Evolutionary conservation across 495 filamentous ascomycete species (phyloP), one percentile per base, ranked within the genome.

Genomic region (Tuber indicum): DNA sequence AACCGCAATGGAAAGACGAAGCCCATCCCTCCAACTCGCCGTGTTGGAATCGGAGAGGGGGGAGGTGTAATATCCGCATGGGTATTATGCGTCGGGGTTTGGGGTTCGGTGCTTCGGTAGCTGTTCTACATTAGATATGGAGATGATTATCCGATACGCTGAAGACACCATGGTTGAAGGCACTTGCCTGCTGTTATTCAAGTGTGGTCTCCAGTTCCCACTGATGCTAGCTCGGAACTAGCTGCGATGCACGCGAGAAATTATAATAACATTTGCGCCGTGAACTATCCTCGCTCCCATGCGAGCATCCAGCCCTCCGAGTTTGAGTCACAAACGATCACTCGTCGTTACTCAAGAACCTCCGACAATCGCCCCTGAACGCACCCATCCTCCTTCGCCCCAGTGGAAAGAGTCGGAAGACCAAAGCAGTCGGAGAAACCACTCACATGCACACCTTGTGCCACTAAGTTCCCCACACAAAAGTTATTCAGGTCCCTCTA

Each of bases 271-370:
- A 41, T 41, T 41, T 41, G 39, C 2, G 39, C 39, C 39, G 39
- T 41, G 39, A 41, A 41, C 39, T 41, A 41, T 41, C 49, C 52
- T 26, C 23, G 10, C n/a, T 12, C 23, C 52, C 52, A 58, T 58
- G n/a, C 0, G n/a, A 58, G 26, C 52, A 3, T 26, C 52, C 52
- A 26, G 26, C 52, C 52, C 52, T 12, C 23, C 23, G n/a, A 58
- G n/a, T 14, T 58, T 4, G n/a, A 26, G 52, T 58, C 52, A 58
- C 52, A 12, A 1, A 26, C 23, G 7, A 17, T 58, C 52, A 58
- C 52, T 58, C 52, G 52, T 58, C 12, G 52, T 58, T 58, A 58
- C 52, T 58, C 52, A 58, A 58, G 52, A 58, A 26, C n/a, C 52
- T 5, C 3, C 19, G 23, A 26, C 10, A 3, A 58, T 17, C 23